Base-by-base conservation (phyloP, 108 stramenopile species). In the Skeletonema grethae region DNA sequence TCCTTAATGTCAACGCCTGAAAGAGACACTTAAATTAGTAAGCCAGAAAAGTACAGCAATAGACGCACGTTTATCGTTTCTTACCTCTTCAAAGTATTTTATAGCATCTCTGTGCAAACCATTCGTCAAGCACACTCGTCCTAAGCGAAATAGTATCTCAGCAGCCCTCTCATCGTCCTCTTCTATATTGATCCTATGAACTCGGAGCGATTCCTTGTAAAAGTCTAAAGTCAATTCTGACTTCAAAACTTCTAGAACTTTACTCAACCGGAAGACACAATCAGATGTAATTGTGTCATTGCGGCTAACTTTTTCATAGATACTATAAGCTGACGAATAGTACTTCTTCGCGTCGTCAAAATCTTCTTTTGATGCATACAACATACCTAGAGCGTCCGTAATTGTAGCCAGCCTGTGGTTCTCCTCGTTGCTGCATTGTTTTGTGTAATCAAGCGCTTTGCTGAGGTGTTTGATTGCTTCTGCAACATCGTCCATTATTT, bases 171-270 rank as follows among this genome's bases (percentile, higher is more conserved):
- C 82, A 45, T 79, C 69, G 29, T 80, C 73, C n/a, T 76, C 74
- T 24, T 57, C 34, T 1, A 76, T 36, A 25, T 79, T 61, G 45
- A 75, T 66, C 61, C 62, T 56, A 55, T 62, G 67, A 58, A 83
- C 63, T 29, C 82, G 46, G 20, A 80, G 67, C 24, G 78, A 75
- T 66, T 83, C 82, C 15, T 58, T 65, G 74, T 80, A 80, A 61
- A 79, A 79, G 22, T 79, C 78, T 8, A 68, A 62, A 20, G 78
- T 61, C 38, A 79, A 61, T 28, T 70, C 56, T 35, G 71, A 72
- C 30, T 71, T 66, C 22, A 72, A 50, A 31, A 36, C 2, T 72
- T 79, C 78, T 35, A 79, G 78, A 32, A 72, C 71, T 46, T 63
- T 55, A 30, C 63, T 71, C 16, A 79, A 45, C 34, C 71, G 65